phyloP scores from a whole-genome alignment of 352 stramenopile genomes.

The Phytophthora kernoviae region DNA sequence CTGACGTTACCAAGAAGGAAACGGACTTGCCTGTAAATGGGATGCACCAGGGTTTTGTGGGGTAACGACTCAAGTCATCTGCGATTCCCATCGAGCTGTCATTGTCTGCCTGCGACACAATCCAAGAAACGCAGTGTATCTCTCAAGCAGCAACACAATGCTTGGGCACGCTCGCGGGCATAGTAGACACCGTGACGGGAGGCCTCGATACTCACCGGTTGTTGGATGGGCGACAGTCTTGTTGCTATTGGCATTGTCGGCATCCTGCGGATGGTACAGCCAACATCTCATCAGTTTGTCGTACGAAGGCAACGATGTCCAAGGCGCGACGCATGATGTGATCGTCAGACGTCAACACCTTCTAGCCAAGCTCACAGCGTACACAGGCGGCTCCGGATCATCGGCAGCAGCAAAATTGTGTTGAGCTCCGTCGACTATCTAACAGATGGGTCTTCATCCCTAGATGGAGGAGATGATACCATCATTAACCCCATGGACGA shows the following conservation, averaged over 20 bases:
- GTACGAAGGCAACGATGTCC: conserved; percentile 11
- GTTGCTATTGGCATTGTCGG: conserved; percentile 20
- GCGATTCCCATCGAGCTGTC: no score
- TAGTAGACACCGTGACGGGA: neutral
- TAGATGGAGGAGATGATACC: neutral
- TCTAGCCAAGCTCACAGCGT: conserved; percentile 22
- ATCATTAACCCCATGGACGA: conserved; percentile 29
- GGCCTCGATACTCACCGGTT: conserved; percentile 11
- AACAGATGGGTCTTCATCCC: conserved; percentile 2
- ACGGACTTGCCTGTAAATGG: neutral
- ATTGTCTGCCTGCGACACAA: neutral
- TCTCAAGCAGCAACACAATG: conserved; percentile 10
- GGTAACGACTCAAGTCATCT: neutral
- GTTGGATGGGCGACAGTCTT: conserved; percentile 28
- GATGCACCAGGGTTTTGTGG: neutral
- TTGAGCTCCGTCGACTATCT: conserved; percentile 1
- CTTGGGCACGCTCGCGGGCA: conserved; percentile 10
- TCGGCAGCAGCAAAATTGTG: conserved; percentile 8
- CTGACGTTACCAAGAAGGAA: neutral
- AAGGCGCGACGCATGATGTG: conserved; percentile 24
- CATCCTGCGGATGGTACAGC: conserved; percentile 31
- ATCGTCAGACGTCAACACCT: conserved; percentile 27
- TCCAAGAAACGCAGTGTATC: conserved; percentile 6
- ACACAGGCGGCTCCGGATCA: conserved; percentile 16
- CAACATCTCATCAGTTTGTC: conserved; percentile 21